A percentile compares a stretch with the other conserved stretches of the same genome.
phyloP scores from a whole-genome alignment of 257 asterid species.

The Solanum medicagineum region DNA sequence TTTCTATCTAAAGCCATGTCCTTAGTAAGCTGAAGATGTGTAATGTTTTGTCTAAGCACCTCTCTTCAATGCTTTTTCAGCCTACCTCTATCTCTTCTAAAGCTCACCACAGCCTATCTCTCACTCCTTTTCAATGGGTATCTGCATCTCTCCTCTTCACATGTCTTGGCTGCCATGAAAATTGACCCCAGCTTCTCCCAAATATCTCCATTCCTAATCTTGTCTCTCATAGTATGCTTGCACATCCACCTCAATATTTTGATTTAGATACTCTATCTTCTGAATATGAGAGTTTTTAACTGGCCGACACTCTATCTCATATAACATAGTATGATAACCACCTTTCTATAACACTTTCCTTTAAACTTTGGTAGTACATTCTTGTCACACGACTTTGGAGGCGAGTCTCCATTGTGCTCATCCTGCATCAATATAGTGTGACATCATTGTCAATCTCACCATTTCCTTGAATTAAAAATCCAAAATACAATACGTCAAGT shows the following conservation, averaged over 20 bases:
- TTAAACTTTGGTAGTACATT: neutral
- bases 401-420: neutral
- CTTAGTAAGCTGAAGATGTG: neutral
- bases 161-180: neutral
- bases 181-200: neutral
- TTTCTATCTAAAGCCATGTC: neutral
- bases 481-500: neutral
- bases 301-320: neutral
- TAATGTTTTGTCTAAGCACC: neutral
- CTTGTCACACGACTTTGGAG: neutral
- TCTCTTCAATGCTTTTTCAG: neutral
- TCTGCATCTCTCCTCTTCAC: neutral
- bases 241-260: neutral
- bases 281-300: neutral
- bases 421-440: neutral
- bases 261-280: neutral
- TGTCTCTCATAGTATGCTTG: neutral
- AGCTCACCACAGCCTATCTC: neutral
- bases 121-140: neutral
- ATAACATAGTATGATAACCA: neutral
- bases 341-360: neutral
- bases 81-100: neutral
- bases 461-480: neutral
- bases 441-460: neutral
- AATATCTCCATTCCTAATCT: neutral